Conservation (phyloP, 805 yeast genomes). For the Cyberlindnera maritima region DNA sequence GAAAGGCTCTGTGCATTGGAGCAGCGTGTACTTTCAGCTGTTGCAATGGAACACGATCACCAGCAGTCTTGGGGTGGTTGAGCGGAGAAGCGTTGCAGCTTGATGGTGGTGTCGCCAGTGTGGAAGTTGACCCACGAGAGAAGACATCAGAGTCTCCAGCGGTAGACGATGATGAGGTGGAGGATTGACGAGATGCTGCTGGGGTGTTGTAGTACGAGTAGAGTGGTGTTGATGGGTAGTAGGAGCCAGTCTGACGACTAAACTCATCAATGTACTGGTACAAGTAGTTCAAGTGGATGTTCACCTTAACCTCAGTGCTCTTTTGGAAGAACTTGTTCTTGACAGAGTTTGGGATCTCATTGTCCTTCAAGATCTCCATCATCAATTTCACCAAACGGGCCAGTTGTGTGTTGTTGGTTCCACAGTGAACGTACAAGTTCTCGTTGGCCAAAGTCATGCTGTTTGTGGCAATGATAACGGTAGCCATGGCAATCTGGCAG, state of each 20-base stretch:
- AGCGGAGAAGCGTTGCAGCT: slow-evolving; percentile 21
- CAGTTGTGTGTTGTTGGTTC: slow-evolving; percentile 23
- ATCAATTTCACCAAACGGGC: slow-evolving; percentile 23
- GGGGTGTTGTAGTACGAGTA: slow-evolving; percentile 13
- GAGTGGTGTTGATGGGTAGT: slow-evolving; percentile 24
- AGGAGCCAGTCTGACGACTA: slow-evolving; percentile 6
- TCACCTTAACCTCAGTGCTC: slow-evolving; percentile 15
- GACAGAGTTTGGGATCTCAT: slow-evolving; percentile 38
- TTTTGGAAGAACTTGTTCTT: slow-evolving; percentile 44
- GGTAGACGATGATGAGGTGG: slow-evolving; percentile 11
- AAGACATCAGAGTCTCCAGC: slow-evolving; percentile 16
- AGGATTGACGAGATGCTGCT: slow-evolving; percentile 20
- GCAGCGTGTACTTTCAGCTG: slow-evolving; percentile 7
- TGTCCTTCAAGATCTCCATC: slow-evolving; percentile 17
- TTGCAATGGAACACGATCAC: slow-evolving; percentile 11
- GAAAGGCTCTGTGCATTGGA: slow-evolving; percentile 1
- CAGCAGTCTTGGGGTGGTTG: slow-evolving; percentile 5
- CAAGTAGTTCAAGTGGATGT: slow-evolving; percentile 12
- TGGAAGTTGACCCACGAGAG: slow-evolving; percentile 20
- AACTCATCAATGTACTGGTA: slow-evolving; percentile 28
- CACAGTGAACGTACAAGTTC: slow-evolving; percentile 17
- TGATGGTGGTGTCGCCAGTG: slow-evolving; percentile 20
- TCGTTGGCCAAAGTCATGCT: slow-evolving; percentile 37
- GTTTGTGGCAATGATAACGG: slow-evolving; percentile 43
- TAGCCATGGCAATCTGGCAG: slow-evolving; percentile 48